These are phyloP conservation scores for Gonapodya sp. DNA, from an alignment of 192 early-diverging fungal species.

Conservation along the genomic window DNA sequence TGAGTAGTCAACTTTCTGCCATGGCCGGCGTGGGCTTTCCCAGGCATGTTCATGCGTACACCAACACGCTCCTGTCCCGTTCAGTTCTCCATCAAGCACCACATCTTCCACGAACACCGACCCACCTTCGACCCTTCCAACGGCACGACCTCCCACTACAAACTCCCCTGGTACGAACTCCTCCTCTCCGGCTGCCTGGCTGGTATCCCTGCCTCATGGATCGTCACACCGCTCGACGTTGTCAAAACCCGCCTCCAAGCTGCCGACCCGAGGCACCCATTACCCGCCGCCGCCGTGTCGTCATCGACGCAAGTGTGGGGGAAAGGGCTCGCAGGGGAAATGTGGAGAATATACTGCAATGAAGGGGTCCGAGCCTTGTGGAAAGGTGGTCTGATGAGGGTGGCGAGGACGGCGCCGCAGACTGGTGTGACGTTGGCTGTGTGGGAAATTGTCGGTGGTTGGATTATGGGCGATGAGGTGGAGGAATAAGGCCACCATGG, in stretches of 20 bases:
- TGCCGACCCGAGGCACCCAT: constrained; percentile 79
- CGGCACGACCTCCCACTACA: background rate
- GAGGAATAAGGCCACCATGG: too few relatives aligned
- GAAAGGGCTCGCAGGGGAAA: constrained; percentile 72
- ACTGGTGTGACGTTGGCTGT: constrained; percentile 92
- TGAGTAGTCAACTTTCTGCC: background rate
- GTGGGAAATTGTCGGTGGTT: constrained; percentile 56
- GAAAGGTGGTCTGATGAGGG: constrained; percentile 88
- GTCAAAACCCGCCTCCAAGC: constrained; percentile 98
- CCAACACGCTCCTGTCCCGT: background rate
- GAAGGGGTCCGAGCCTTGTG: constrained; percentile 95
- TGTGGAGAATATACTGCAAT: constrained; percentile 74
- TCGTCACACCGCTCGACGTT: constrained; percentile 95
- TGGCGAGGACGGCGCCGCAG: constrained; percentile 92
- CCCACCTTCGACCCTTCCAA: background rate
- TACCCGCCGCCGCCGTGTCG: constrained; percentile 52
- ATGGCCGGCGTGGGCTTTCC: background rate
- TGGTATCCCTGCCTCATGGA: constrained; percentile 94
- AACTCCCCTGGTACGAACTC: constrained; percentile 32
- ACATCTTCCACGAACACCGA: background rate
- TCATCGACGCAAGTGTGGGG: background rate
- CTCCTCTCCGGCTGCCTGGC: constrained; percentile 84
- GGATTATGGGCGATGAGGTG: background rate
- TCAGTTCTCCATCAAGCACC: background rate
- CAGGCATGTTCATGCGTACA: background rate